These are phyloP conservation scores for Solanum raphanifolium DNA, from an alignment of 257 asterid species.

Conservation along the genomic window DNA sequence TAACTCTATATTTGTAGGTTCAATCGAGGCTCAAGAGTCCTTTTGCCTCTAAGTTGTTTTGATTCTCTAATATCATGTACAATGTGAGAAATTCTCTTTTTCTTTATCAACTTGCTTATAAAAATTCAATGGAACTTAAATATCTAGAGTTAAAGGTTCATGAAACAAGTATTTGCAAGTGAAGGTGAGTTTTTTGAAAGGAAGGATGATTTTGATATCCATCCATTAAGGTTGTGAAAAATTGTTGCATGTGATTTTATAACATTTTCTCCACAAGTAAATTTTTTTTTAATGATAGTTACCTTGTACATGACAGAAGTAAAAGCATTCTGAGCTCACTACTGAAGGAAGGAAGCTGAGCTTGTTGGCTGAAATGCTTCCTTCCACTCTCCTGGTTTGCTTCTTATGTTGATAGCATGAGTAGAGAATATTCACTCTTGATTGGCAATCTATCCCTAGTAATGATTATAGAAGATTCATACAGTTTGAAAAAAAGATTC, in stretches of 20 bases:
- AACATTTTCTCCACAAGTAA: background rate
- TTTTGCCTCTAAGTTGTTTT: background rate
- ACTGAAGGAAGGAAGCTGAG: background rate
- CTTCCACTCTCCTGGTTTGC: background rate
- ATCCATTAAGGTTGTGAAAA: background rate
- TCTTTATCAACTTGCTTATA: background rate
- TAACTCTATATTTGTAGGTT: background rate
- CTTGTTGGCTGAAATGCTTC: background rate
- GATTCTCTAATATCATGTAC: background rate
- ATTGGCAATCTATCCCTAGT: background rate
- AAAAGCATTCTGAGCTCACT: background rate
- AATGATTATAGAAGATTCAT: background rate
- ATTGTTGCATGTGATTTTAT: background rate
- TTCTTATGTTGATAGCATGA: background rate
- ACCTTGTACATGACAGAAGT: background rate
- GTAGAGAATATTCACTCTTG: background rate
- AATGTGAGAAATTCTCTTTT: background rate
- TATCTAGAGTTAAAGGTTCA: background rate
- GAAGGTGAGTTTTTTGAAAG: background rate
- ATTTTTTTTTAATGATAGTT: background rate
- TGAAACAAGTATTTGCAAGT: background rate
- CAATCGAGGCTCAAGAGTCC: background rate
- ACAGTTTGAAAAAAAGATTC: background rate
- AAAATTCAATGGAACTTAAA: background rate
- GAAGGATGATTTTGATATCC: background rate